Evolutionary conservation across 441 rosid genomes (phyloP).

Genomic region (Omphalea diandra): DNA sequence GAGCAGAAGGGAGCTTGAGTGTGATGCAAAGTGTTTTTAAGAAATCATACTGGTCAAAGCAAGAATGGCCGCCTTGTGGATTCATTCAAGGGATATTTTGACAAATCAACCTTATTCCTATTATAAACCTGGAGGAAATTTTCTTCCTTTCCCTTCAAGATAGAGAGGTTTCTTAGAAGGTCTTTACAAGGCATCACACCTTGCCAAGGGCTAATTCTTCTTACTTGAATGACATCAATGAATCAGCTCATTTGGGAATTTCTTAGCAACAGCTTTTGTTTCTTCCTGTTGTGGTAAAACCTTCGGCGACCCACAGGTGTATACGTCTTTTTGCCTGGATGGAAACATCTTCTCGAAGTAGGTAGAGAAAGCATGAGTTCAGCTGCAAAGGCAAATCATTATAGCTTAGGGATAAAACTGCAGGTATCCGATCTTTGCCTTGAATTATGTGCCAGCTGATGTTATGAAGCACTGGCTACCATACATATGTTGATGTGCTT

Average conservation of each 20-base stretch:
- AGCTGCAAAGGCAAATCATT: conserved; percentile 6
- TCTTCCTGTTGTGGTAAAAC: not conserved
- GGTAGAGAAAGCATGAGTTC: conserved; percentile 12
- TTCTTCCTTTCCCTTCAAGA: not conserved
- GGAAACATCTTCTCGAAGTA: not conserved
- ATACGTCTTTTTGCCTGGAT: not conserved
- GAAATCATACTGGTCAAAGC: not conserved
- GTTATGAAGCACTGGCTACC: not conserved
- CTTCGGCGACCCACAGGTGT: conserved; percentile 9
- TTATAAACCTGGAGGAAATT: not conserved
- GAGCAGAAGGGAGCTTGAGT: not conserved
- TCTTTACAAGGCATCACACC: not conserved
- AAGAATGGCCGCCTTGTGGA: not conserved
- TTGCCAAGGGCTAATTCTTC: not conserved
- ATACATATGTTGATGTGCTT: not conserved
- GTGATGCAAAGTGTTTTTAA: not conserved
- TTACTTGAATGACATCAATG: not conserved
- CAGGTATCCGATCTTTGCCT: not conserved
- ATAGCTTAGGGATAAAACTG: conserved; percentile 9
- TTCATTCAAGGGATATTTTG: not conserved
- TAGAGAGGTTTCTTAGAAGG: not conserved
- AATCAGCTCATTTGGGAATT: conserved; percentile 2
- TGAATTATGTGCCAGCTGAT: not conserved
- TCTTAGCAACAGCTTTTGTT: not conserved
- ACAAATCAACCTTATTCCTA: not conserved